Conservation (phyloP, 805 yeast species). For the Blastobotrys terrestris region DNA sequence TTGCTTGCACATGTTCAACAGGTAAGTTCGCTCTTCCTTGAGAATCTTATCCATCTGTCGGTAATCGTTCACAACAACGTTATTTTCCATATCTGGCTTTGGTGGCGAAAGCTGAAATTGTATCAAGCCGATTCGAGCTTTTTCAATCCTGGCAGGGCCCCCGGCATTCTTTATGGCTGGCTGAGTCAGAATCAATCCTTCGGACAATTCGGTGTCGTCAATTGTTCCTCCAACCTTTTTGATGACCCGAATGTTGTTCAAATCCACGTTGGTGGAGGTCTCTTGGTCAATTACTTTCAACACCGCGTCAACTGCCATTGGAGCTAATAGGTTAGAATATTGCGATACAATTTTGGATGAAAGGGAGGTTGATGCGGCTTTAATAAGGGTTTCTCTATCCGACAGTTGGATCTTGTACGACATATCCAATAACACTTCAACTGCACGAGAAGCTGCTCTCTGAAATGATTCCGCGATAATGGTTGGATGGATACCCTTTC, state of each 20-base stretch:
- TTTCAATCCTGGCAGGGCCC: conserved; percentile 91
- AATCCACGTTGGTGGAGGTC: conserved; percentile 66
- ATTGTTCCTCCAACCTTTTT: conserved; percentile 97
- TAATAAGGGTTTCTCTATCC: conserved; percentile 76
- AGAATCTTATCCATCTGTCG: conserved; percentile 98
- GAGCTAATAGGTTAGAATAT: conserved; percentile 77
- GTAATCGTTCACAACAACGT: conserved; percentile 94
- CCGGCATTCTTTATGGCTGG: conserved; percentile 85
- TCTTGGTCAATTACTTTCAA: conserved; percentile 63
- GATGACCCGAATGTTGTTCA: conserved; percentile 79
- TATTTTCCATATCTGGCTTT: conserved; percentile 96
- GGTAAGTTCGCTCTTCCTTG: conserved; percentile 94
- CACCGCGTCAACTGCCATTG: conserved; percentile 91
- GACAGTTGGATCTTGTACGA: conserved; percentile 68
- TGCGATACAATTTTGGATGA: conserved; percentile 95
- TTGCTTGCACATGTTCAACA: conserved; percentile 90
- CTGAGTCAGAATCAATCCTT: conserved; percentile 92
- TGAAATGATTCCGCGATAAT: conserved; percentile 90
- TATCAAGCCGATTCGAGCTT: conserved; percentile 81
- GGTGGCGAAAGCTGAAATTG: conserved; percentile 97
- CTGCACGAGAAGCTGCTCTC: conserved; percentile 77
- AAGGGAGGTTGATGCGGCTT: conserved; percentile 92
- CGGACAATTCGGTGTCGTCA: conserved; percentile 82
- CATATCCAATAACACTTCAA: conserved; percentile 79
- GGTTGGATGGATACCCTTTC: conserved; percentile 90